These are phyloP conservation scores for Cardiosporidium cionae DNA, from an alignment of 169 alveolate genomes.

Conservation along the genomic window DNA sequence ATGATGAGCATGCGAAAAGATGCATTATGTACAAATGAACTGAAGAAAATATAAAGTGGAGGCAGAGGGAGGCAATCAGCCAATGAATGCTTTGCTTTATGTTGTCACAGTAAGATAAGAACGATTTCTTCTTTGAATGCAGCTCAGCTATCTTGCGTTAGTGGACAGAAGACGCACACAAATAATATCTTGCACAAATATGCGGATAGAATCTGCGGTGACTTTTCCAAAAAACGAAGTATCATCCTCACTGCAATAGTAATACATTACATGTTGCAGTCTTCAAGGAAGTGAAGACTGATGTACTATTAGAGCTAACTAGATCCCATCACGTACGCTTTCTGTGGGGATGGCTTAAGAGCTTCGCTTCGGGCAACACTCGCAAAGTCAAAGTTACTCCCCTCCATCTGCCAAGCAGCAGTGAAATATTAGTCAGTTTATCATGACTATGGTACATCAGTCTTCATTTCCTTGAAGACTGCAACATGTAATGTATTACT, in stretches of 20 bases:
- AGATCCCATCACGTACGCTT: too few relatives aligned
- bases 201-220: not conserved
- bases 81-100: not conserved
- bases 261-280: conserved; percentile 27
- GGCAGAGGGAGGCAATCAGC: too few relatives aligned
- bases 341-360: too few relatives aligned
- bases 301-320: too few relatives aligned
- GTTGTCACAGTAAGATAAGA: not conserved
- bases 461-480: conserved; percentile 17
- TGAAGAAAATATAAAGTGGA: not conserved
- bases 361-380: too few relatives aligned
- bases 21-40: not conserved
- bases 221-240: not conserved
- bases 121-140: not conserved
- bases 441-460: too few relatives aligned
- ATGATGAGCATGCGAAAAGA: not conserved
- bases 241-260: conserved; percentile 23
- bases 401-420: too few relatives aligned
- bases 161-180: not conserved
- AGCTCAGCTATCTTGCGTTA: conserved; percentile 16
- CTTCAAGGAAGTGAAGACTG: conserved; percentile 12
- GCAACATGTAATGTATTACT: conserved; percentile 25
- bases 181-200: not conserved
- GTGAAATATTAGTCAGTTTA: too few relatives aligned
- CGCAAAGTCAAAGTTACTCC: too few relatives aligned